Conservation (phyloP, 2,329 filamentous ascomycete genomes). For the Rasamsonia emersonii region DNA sequence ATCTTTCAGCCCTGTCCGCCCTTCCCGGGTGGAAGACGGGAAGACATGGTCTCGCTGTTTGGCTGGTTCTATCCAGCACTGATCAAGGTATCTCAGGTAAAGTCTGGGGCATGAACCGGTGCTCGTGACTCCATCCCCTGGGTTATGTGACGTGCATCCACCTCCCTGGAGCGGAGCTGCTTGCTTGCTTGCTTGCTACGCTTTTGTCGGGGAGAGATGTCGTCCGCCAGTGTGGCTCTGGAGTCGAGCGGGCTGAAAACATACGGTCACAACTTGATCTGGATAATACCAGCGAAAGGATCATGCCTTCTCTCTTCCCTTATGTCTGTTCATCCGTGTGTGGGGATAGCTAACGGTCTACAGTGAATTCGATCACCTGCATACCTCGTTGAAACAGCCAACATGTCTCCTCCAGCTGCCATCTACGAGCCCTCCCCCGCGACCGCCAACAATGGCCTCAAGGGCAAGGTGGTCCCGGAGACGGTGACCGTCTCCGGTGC, state of each 20-base stretch:
- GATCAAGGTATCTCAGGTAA: conserved; percentile 43
- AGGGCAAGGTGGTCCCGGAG: conserved; percentile 38
- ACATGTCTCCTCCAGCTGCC: conserved; percentile 73
- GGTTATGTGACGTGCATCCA: conserved; percentile 14
- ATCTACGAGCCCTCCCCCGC: conserved; percentile 43
- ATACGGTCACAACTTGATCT: conserved; percentile 96
- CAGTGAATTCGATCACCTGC: conserved; percentile 20
- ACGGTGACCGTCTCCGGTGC: conserved; percentile 31
- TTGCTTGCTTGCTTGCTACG: no score
- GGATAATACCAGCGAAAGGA: conserved; percentile 99
- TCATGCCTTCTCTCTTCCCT: conserved; percentile 64
- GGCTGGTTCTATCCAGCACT: conserved; percentile 30
- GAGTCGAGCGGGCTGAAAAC: conserved; percentile 56
- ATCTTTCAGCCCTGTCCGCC: conserved; percentile 13
- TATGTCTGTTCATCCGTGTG: conserved; percentile 12
- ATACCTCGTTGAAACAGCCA: no score
- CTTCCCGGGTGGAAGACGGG: conserved; percentile 19
- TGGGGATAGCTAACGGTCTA: conserved; percentile 34
- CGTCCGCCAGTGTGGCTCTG: conserved; percentile 8
- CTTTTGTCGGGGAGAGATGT: conserved; percentile 7
- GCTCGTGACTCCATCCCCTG: conserved; percentile 40
- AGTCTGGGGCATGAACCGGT: conserved; percentile 56
- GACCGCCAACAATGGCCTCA: conserved; percentile 23
- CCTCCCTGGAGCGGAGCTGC: conserved; percentile 14
- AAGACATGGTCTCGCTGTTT: conserved; percentile 31